Evolutionary conservation across 331 rosid species (phyloP), one percentile per base, ranked within the genome.

Genomic region (Rosa hybrid): DNA sequence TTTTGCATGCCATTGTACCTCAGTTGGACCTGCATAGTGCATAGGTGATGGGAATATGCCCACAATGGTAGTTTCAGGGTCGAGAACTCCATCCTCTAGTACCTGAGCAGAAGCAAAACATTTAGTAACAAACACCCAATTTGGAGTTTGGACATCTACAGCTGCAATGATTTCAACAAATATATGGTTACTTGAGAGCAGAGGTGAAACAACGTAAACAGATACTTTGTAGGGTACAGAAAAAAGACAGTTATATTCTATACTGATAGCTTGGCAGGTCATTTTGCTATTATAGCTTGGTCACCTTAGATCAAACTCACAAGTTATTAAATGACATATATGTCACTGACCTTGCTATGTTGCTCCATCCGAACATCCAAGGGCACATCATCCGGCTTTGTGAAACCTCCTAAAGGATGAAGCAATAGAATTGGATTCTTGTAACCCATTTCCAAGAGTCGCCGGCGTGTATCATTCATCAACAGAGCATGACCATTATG

Each of bases 1-100:
- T 84, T 96, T 96, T 41, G 98, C 99, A 78, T 93, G 99, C 99
- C 99, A 96, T 78, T 96, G 99, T 27, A 96, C 99, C 86, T 96
- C 99, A 60, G 99, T 96, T 79, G 99, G 99, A 38, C 99, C 97
- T 0, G 98, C 99, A 77, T 93, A 96, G 84, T 93, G 98, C 99
- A 96, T 96, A 18, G 99, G 99, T 48, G 99, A 96, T 4, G 99
- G 98, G 81, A 93, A 96, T 84, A 96, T 96, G 39, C 98, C 86
- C 30, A 96, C 96, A 46, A 95, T 84, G 68, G 99, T 95, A 21
- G 98, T 95, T 89, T 89, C 90, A 4, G 94, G 98, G 86, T 96
- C 98, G 68, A 96, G 96, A 83, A 96, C 83, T 81, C 99, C 97
- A 68, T 96, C 99, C 81, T 96, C 99, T 78, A 96, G 86, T 53